Evolutionary conservation across 495 filamentous ascomycete genomes (phyloP).

Genomic region (Cenococcum geophilum): DNA sequence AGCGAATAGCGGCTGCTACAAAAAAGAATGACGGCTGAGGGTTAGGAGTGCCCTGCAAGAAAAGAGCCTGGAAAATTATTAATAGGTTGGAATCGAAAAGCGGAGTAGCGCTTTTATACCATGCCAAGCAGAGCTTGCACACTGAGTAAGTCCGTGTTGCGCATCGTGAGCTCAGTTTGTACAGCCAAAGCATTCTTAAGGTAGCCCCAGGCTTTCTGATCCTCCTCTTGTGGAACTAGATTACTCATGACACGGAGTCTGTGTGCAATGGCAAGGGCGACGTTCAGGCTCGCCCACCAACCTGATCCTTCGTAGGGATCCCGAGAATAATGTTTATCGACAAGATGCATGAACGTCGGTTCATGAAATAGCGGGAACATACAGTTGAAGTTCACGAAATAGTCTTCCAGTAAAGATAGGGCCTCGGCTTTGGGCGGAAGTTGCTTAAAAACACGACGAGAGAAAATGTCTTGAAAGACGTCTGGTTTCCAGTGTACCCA

Average conservation of each 20-base stretch:
- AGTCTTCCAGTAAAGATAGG: conserved; percentile 79
- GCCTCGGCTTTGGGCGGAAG: conserved; percentile 77
- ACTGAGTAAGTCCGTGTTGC: conserved; percentile 90
- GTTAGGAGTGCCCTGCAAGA: conserved; percentile 94
- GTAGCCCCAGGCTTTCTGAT: conserved; percentile 89
- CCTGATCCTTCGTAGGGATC: conserved; percentile 94
- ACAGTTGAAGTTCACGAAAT: conserved; percentile 97
- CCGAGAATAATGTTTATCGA: conserved; percentile 83
- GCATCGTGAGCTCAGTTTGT: conserved; percentile 85
- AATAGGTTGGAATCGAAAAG: conserved; percentile 6
- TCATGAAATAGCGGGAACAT: conserved; percentile 97
- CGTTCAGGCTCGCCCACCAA: conserved; percentile 97
- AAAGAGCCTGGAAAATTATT: conserved; percentile 56
- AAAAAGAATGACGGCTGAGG: conserved; percentile 92
- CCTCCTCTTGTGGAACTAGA: conserved; percentile 79
- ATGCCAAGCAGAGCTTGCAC: conserved; percentile 96
- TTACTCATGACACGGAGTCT: conserved; percentile 94
- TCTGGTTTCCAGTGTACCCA: conserved; percentile 97
- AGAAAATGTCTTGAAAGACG: conserved; percentile 90
- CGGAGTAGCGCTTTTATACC: conserved; percentile 42
- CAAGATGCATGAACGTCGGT: conserved; percentile 94
- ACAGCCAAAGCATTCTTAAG: conserved; percentile 95
- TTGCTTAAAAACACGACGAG: conserved; percentile 71
- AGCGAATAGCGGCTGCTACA: conserved; percentile 84
- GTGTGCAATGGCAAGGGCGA: conserved; percentile 86